Conservation (phyloP, 768 basidiomycete species). For the Strobilomyces confusus region DNA sequence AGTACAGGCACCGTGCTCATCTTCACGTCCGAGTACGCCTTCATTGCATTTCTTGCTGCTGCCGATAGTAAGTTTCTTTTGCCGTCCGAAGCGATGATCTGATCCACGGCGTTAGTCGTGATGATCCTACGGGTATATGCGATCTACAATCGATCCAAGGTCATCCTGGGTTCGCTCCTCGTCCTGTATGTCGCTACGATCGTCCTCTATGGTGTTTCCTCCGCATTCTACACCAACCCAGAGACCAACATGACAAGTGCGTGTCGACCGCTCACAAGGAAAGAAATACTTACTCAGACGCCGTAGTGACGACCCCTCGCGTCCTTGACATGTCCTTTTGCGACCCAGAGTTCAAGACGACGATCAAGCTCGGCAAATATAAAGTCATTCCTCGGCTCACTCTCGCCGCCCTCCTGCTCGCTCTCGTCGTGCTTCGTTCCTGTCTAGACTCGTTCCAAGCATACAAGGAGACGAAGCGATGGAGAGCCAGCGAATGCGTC, state of each 20-base stretch:
- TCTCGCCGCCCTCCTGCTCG: conserved; percentile 12
- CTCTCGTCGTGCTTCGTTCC: conserved; percentile 1
- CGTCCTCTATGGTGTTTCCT: background rate
- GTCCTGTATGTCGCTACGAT: conserved; percentile 9
- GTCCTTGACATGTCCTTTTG: conserved; percentile 18
- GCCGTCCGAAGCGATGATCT: no score
- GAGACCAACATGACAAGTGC: conserved; percentile 5
- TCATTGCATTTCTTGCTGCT: conserved; percentile 14
- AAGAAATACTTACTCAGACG: background rate
- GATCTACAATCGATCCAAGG: conserved; percentile 17
- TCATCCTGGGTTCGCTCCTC: conserved; percentile 14
- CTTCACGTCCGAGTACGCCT: background rate
- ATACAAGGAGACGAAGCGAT: conserved; percentile 9
- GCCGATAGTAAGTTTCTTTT: conserved; percentile 16
- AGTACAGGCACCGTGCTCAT: conserved; percentile 11
- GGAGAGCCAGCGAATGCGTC: conserved; percentile 14
- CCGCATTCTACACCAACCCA: conserved; percentile 4
- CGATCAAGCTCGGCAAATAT: conserved; percentile 5
- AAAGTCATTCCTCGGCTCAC: conserved; percentile 10
- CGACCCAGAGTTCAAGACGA: background rate
- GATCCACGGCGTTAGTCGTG: conserved; percentile 16
- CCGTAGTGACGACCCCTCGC: conserved; percentile 7
- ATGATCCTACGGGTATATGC: conserved; percentile 27
- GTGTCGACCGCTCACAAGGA: background rate
- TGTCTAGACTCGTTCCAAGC: conserved; percentile 6